phyloP scores from a whole-genome alignment of 805 yeast species.

The Brettanomyces anomalus region DNA sequence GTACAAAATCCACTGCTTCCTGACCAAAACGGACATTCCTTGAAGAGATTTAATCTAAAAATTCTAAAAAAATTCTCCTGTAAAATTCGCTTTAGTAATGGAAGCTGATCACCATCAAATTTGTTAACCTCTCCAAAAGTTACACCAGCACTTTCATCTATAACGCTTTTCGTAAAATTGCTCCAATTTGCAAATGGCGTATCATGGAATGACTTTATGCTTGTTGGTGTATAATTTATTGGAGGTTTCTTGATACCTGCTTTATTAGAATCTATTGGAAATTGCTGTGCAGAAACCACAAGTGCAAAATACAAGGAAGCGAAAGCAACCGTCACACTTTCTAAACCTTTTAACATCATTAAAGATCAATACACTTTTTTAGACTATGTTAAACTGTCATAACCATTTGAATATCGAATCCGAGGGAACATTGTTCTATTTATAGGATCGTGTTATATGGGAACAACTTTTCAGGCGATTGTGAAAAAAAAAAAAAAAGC shows the following conservation, averaged over 20 bases:
- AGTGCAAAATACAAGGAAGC: too few relatives aligned
- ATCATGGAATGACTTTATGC: slow-evolving; percentile 22
- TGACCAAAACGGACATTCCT: slow-evolving; percentile 80
- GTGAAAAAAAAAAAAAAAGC: too few relatives aligned
- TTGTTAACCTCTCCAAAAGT: slow-evolving; percentile 39
- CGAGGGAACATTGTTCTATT: too few relatives aligned
- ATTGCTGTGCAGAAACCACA: background rate
- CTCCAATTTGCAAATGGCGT: slow-evolving; percentile 23
- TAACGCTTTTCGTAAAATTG: slow-evolving; percentile 13
- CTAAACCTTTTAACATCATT: too few relatives aligned
- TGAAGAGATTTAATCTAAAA: slow-evolving; percentile 76
- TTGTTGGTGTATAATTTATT: slow-evolving; percentile 9
- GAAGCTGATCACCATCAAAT: slow-evolving; percentile 44
- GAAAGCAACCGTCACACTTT: too few relatives aligned
- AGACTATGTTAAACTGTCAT: too few relatives aligned
- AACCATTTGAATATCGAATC: too few relatives aligned
- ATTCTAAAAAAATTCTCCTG: slow-evolving; percentile 77
- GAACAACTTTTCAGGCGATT: too few relatives aligned
- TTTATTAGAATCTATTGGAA: background rate
- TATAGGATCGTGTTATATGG: too few relatives aligned
- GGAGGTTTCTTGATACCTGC: slow-evolving; percentile 10
- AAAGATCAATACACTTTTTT: too few relatives aligned
- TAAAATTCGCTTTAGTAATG: slow-evolving; percentile 49
- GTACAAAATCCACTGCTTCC: slow-evolving; percentile 74
- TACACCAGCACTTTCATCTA: slow-evolving; percentile 23